Percentiles rank a stretch among this genome's conserved stretches.
phyloP scores from a whole-genome alignment of 2,329 filamentous ascomycete genomes.

The Pleomassaria siparia region DNA sequence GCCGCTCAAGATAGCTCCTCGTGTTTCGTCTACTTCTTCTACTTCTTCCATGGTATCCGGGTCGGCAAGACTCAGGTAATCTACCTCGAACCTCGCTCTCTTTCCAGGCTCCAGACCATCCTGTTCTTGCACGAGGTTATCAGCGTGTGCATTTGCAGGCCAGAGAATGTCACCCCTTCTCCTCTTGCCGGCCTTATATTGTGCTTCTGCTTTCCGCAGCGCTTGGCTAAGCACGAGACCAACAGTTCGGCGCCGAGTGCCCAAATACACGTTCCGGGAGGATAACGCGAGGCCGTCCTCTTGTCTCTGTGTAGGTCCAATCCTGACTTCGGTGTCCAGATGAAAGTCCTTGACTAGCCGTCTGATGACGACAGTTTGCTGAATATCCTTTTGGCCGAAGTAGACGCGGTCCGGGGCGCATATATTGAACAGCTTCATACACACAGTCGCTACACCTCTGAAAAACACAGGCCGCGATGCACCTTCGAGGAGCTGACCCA shows the following conservation, averaged over 20 bases:
- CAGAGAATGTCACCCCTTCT: slow-evolving; percentile 69
- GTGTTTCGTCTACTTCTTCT: slow-evolving; percentile 65
- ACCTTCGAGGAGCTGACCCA: slow-evolving; percentile 81
- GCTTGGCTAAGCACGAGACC: slow-evolving; percentile 73
- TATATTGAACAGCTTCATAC: slow-evolving; percentile 90
- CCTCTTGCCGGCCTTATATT: slow-evolving; percentile 59
- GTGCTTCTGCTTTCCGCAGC: slow-evolving; percentile 68
- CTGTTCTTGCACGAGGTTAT: slow-evolving; percentile 62
- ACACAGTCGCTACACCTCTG: slow-evolving; percentile 91
- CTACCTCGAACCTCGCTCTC: slow-evolving; percentile 75
- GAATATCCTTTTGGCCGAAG: slow-evolving; percentile 97
- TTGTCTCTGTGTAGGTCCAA: slow-evolving; percentile 76
- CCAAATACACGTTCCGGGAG: slow-evolving; percentile 91
- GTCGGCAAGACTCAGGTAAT: slow-evolving; percentile 91
- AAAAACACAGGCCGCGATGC: slow-evolving; percentile 90
- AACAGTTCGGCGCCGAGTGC: slow-evolving; percentile 68
- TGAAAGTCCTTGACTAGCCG: slow-evolving; percentile 87
- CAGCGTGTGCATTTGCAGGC: slow-evolving; percentile 65
- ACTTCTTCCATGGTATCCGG: slow-evolving; percentile 81
- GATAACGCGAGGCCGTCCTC: slow-evolving; percentile 84
- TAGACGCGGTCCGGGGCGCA: slow-evolving; percentile 77
- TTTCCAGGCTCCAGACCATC: slow-evolving; percentile 58
- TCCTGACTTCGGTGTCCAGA: slow-evolving; percentile 70
- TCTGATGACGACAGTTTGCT: slow-evolving; percentile 89
- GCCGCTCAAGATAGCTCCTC: slow-evolving; percentile 83